phyloP scores from a whole-genome alignment of 768 basidiomycete genomes.

The Stropharia rugosoannulata region DNA sequence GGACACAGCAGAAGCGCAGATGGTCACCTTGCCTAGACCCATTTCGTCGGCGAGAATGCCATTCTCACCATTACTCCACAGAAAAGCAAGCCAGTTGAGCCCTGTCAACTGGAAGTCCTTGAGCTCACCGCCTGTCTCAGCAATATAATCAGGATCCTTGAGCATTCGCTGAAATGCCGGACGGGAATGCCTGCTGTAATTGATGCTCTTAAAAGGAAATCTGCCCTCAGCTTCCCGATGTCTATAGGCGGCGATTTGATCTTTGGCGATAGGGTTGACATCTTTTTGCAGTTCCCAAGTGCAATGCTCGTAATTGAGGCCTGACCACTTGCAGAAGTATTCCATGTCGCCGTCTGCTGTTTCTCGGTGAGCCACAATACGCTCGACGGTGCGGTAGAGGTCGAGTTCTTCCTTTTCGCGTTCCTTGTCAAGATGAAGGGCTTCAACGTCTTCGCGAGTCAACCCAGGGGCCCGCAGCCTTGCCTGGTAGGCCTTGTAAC shows the following conservation, averaged over 20 bases:
- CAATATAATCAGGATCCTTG: constrained; percentile 87
- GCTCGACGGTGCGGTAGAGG: constrained; percentile 87
- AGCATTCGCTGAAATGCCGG: constrained; percentile 82
- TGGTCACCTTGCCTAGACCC: constrained; percentile 90
- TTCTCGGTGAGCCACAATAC: constrained; percentile 81
- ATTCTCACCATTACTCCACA: constrained; percentile 94
- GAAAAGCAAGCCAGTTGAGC: constrained; percentile 96
- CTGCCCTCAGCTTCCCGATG: constrained; percentile 72
- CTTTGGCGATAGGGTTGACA: constrained; percentile 73
- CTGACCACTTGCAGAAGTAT: constrained; percentile 97
- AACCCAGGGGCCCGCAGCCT: constrained; percentile 64
- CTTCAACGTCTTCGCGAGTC: constrained; percentile 86
- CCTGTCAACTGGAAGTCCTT: constrained; percentile 99
- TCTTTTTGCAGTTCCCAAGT: constrained; percentile 93
- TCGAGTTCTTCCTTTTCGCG: constrained; percentile 91
- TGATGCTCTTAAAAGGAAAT: constrained; percentile 82
- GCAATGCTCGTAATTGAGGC: constrained; percentile 89
- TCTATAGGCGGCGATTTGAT: constrained; percentile 79
- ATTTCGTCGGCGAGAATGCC: constrained; percentile 99
- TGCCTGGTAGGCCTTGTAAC: constrained; percentile 72
- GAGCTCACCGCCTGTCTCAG: constrained; percentile 72
- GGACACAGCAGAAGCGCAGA: neutral
- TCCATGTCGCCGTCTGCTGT: constrained; percentile 58
- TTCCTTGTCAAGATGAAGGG: constrained; percentile 86
- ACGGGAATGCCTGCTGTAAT: constrained; percentile 64